Conservation (phyloP, 2,329 filamentous ascomycete species). For the Endocalyx cinctus region DNA sequence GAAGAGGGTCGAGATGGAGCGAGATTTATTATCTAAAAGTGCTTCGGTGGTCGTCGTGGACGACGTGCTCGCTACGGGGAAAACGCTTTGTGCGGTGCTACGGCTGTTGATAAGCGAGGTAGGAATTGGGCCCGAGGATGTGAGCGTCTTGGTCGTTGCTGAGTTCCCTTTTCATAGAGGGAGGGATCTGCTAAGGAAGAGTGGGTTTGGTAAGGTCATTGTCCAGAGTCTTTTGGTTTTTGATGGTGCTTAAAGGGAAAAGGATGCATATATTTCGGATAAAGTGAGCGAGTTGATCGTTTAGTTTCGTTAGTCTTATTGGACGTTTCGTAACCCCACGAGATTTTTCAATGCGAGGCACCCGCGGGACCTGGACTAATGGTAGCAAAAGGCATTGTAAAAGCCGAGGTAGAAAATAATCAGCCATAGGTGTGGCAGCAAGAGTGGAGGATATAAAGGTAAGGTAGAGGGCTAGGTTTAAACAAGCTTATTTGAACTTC, state of each 20-base stretch:
- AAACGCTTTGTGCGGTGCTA: constrained; percentile 50
- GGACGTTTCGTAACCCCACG: no score
- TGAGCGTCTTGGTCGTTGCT: constrained; percentile 49
- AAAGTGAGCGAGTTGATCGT: no score
- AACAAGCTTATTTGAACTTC: no score
- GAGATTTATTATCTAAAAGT: constrained; percentile 33
- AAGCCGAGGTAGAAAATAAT: no score
- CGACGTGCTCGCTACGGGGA: constrained; percentile 53
- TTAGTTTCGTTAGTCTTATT: no score
- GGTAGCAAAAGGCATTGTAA: no score
- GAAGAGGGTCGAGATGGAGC: constrained; percentile 45
- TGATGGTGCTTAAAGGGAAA: constrained; percentile 30
- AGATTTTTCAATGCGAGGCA: no score
- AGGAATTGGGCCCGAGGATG: constrained; percentile 34
- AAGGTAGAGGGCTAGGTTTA: no score
- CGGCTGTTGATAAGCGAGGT: constrained; percentile 40
- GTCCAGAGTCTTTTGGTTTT: constrained; percentile 52
- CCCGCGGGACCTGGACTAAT: no score
- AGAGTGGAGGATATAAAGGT: no score
- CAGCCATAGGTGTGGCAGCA: no score
- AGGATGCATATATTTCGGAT: no score
- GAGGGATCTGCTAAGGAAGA: constrained; percentile 37
- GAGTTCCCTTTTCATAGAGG: constrained; percentile 55
- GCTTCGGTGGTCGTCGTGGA: constrained; percentile 52
- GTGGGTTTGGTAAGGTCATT: constrained; percentile 44